These are phyloP conservation scores for Dactylellina haptotyla DNA, from an alignment of 2,329 filamentous ascomycete species.

Conservation along the genomic window DNA sequence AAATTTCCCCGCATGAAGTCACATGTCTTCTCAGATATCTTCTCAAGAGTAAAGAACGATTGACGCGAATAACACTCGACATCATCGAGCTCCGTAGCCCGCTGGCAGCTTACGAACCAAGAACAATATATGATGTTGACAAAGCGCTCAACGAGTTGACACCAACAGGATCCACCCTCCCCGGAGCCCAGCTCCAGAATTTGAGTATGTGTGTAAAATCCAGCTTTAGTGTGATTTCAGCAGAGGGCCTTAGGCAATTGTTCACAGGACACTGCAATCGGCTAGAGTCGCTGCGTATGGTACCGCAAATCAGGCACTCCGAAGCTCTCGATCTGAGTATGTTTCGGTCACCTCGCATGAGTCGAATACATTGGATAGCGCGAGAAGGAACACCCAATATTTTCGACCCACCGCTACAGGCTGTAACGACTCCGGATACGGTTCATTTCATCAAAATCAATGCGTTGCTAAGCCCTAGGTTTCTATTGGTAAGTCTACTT, in stretches of 20 bases:
- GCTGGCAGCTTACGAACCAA: constrained; percentile 35
- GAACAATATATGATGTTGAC: constrained; percentile 23
- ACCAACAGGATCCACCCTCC: background rate
- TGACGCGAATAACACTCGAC: constrained; percentile 25
- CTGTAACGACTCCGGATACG: background rate
- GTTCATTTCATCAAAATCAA: constrained; percentile 1
- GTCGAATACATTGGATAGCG: constrained; percentile 18
- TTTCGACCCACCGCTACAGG: constrained; percentile 4
- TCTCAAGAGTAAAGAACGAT: constrained; percentile 22
- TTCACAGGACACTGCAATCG: constrained; percentile 28
- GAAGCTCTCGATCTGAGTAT: constrained; percentile 1
- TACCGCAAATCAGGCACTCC: constrained; percentile 5
- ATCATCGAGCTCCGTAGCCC: constrained; percentile 6
- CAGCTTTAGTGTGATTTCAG: background rate
- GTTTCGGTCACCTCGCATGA: constrained; percentile 2
- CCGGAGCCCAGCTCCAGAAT: background rate
- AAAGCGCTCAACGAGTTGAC: constrained; percentile 4
- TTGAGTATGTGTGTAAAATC: constrained; percentile 27
- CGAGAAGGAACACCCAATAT: background rate
- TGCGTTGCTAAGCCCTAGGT: background rate
- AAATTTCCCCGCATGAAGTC: constrained; percentile 9
- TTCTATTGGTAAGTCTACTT: constrained; percentile 12
- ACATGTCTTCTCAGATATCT: constrained; percentile 28
- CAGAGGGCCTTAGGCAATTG: background rate
- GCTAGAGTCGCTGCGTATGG: constrained; percentile 1